Evolutionary conservation across 1,139 yeast species (phyloP).

Genomic region (Scheffersomyces segobiensis): DNA sequence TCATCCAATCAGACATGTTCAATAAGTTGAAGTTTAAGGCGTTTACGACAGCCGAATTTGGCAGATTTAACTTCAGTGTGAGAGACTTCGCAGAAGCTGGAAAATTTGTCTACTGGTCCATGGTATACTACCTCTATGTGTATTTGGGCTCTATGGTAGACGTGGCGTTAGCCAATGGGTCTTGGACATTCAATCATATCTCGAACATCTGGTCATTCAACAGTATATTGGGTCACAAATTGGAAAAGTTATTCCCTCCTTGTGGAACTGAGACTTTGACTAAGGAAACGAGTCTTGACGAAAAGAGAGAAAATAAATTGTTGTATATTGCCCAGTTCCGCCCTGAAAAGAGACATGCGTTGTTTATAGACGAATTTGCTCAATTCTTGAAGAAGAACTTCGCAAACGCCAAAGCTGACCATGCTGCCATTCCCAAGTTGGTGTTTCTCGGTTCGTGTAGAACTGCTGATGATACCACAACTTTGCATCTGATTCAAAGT

Average conservation of each 20-base stretch:
- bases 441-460: conserved; percentile 86
- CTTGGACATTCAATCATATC: conserved; percentile 89
- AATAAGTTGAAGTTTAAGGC: conserved; percentile 48
- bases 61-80: conserved; percentile 2
- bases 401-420: conserved; percentile 15
- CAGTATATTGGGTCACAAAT: conserved; percentile 16
- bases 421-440: conserved; percentile 44
- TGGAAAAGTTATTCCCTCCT: conserved; percentile 77
- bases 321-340: conserved; percentile 91
- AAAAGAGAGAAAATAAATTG: conserved; percentile 52
- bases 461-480: conserved; percentile 60
- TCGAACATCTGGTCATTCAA: conserved; percentile 56
- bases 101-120: conserved; percentile 73
- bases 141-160: conserved; percentile 67
- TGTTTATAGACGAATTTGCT: conserved; percentile 65
- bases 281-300: conserved; percentile 6
- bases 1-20: conserved; percentile 86
- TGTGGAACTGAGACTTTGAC: conserved; percentile 64
- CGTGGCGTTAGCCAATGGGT: conserved; percentile 74
- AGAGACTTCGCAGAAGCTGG: conserved; percentile 26
- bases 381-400: conserved; percentile 36
- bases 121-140: conserved; percentile 60
- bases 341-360: conserved; percentile 87
- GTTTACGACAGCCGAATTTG: conserved; percentile 9
- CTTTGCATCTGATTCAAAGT: conserved; percentile 51